Base-by-base conservation (phyloP, 495 filamentous ascomycete genomes). In the Jackrogersella multiformis region DNA sequence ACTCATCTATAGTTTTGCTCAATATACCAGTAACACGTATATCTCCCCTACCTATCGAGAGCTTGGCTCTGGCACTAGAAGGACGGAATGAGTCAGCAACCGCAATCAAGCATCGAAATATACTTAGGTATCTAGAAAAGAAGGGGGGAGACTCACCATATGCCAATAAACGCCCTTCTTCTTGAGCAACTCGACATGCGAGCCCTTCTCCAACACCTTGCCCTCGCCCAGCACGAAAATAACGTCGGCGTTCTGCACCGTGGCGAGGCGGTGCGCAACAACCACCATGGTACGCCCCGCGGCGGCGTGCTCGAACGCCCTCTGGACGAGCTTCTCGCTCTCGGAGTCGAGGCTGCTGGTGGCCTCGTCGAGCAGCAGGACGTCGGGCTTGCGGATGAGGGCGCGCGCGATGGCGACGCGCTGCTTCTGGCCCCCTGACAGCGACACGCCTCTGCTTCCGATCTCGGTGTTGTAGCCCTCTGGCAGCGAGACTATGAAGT, bases 351-450 rank as follows among this genome's bases (percentile, higher is more conserved):
- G 78, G 20, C 87, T 88, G 44, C 84, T 88, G 0, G 92, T 95
- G 0, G 92, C 90, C 76, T 96, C 92, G 72, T 96, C 92, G 10
- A 96, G 84, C 35, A 96, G 78, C 66, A 96, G 71, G 32, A 95
- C 76, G 58, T 85, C 82, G 15, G 92, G 92, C 32, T 88, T 83
- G 16, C 92, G 87, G 7, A 95, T 81, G 15, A 95, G 82, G 0
- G 92, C 92, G 20, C 92, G 83, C 4, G 92, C 92, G 55, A 96
- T 91, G 0, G 90, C 86, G 30, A 96, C 78, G 21, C 92, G 84
- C 75, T 95, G 92, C 73, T 89, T 89, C 77, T 96, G 92, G 0
- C 92, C 92, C 10, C 92, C 92, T 1, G 87, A 90, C 44, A 96
- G 84, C 51, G 86, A 80, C 12, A 85, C 81, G 4, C 90, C 90